Base-by-base conservation (phyloP, 495 filamentous ascomycete species). In the Penicillium canariense region DNA sequence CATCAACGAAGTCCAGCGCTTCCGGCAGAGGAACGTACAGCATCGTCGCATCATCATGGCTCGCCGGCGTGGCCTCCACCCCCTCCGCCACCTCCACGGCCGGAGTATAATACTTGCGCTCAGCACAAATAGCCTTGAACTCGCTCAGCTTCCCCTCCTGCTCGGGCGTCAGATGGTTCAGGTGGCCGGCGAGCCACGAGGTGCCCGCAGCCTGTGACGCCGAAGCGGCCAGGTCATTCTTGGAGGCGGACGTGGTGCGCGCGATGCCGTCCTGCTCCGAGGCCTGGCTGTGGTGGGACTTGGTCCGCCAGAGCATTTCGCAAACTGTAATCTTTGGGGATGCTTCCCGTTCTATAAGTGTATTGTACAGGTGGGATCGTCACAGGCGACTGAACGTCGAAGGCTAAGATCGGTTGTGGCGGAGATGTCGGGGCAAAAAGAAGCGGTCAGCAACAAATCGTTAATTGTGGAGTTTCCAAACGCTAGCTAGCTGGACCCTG, bases 11-110 rank as follows among this genome's bases (percentile, higher is more conserved):
- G n/a, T n/a, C n/a, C n/a, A n/a, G n/a, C 17, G 6, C 1, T 8
- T 15, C 15, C 0, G 34, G 25, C 14, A 18, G 31, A 32, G 10
- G 32, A 18, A 73, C 86, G 58, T 77, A 92, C 88, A 95, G 76
- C 59, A 95, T 70, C 4, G 87, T 91, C 66, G 87, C 84, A 76
- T 95, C 90, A 48, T 90, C 88, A 66, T 91, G 88, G 55, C 84
- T 87, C 0, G 87, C 66, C 15, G 64, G 67, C 50, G 65, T 55
- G 14, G 56, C 61, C 25, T 65, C 64, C 10, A 52, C 72, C 5
- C 65, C 75, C 25, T 72, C 68, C 1, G 55, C 45, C 46, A 42
- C 54, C 45, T 63, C 65, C 17, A 58, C 65, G 12, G 75, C 78
- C 2, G 83, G 77, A 36, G 70, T 80, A 65, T 90, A 94, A 55